These are phyloP conservation scores for Xylariaceae sp. DNA, from an alignment of 2,329 filamentous ascomycete species.

Conservation along the genomic window DNA sequence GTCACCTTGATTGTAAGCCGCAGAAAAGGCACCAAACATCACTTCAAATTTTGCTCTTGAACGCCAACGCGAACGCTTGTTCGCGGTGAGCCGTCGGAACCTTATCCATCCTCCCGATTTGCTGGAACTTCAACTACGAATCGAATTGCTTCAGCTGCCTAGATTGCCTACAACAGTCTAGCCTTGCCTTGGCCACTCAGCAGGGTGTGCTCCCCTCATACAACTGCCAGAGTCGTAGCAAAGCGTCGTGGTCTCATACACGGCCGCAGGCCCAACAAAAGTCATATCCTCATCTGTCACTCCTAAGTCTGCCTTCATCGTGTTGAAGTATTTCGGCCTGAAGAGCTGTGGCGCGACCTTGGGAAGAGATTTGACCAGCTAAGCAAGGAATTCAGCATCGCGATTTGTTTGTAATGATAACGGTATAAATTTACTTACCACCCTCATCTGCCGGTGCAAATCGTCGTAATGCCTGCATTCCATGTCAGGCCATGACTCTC, in stretches of 20 bases:
- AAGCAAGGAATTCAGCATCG: constrained; percentile 1
- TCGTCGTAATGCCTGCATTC: constrained; percentile 25
- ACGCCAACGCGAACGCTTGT: too few relatives aligned
- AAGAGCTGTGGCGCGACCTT: constrained; percentile 21
- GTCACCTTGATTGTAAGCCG: too few relatives aligned
- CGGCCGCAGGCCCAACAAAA: constrained; percentile 25
- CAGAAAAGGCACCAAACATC: too few relatives aligned
- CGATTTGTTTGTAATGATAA: neutral
- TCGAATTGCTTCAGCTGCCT: too few relatives aligned
- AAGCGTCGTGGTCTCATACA: constrained; percentile 23
- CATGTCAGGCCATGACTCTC: constrained; percentile 24
- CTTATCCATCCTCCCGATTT: too few relatives aligned
- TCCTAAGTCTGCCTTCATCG: constrained; percentile 22
- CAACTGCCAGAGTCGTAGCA: constrained; percentile 26
- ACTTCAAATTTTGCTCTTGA: too few relatives aligned
- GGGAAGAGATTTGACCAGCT: constrained; percentile 17
- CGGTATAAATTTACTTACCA: constrained; percentile 16
- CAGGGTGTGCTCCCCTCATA: constrained; percentile 21
- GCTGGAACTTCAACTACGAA: too few relatives aligned
- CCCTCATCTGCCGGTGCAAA: constrained; percentile 25
- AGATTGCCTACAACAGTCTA: neutral
- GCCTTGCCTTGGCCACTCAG: constrained; percentile 20
- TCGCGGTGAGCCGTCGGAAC: too few relatives aligned
- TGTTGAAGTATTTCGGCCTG: constrained; percentile 19
- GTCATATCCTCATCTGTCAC: constrained; percentile 23